Conservation (phyloP, 2,329 filamentous ascomycete species). For the Phyllosticta paracitricarpa region DNA sequence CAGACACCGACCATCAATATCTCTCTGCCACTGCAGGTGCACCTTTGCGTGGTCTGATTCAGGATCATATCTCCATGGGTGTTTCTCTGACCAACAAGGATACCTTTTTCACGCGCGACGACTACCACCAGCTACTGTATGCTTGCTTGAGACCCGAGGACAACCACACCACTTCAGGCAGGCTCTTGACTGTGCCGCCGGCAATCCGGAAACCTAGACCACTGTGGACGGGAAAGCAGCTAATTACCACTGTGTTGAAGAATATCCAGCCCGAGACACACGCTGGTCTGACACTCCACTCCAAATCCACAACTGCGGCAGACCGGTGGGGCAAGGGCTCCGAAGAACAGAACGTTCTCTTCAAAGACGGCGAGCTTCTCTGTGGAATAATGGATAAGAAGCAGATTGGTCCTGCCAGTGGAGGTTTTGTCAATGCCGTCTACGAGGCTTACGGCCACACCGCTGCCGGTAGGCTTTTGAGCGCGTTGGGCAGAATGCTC, state of each 20-base stretch:
- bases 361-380: constrained; percentile 79
- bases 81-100: constrained; percentile 86
- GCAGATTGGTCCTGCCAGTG: constrained; percentile 78
- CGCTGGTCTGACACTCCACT: constrained; percentile 66
- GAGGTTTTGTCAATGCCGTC: constrained; percentile 81
- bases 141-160: constrained; percentile 81
- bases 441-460: constrained; percentile 90
- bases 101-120: constrained; percentile 75
- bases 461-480: constrained; percentile 76
- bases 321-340: constrained; percentile 66
- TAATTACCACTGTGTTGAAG: constrained; percentile 84
- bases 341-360: constrained; percentile 72
- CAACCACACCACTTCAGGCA: constrained; percentile 73
- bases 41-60: constrained; percentile 88
- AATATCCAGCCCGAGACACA: constrained; percentile 77
- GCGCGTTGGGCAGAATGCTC: constrained; percentile 77
- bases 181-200: constrained; percentile 71
- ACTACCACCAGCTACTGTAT: constrained; percentile 93
- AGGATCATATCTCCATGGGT: constrained; percentile 94
- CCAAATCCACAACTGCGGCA: constrained; percentile 68
- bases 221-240: constrained; percentile 92
- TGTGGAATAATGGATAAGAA: constrained; percentile 91
- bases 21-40: constrained; percentile 89
- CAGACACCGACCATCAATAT: constrained; percentile 96
- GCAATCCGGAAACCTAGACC: constrained; percentile 70